These are phyloP conservation scores for Kodamaea derodonti DNA, from an alignment of 1,139 yeast species.

Conservation along the genomic window DNA sequence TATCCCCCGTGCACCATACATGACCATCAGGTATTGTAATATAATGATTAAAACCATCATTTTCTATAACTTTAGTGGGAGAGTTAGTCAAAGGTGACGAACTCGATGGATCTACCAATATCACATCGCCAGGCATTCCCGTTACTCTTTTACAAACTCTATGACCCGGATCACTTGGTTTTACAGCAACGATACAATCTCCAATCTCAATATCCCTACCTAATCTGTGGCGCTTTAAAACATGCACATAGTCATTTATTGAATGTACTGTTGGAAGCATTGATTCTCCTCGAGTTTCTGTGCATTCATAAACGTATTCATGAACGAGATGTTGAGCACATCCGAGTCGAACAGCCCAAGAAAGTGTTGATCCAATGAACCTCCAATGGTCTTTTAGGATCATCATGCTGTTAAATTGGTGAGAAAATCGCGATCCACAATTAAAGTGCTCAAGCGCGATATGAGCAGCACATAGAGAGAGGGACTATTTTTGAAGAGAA, in stretches of 20 bases:
- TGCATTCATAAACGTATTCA: conserved; percentile 66
- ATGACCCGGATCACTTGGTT: conserved; percentile 85
- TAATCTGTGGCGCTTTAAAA: conserved; percentile 55
- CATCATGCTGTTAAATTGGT: conserved; percentile 1
- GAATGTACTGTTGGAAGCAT: conserved; percentile 89
- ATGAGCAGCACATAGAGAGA: too few relatives aligned
- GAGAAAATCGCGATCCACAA: too few relatives aligned
- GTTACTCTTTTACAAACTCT: conserved; percentile 89
- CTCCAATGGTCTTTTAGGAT: conserved; percentile 21
- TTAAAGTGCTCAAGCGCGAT: too few relatives aligned
- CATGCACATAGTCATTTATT: conserved; percentile 75
- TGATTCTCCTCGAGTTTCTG: conserved; percentile 87
- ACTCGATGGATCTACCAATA: conserved; percentile 75
- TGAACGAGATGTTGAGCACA: conserved; percentile 67
- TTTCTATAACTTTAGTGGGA: conserved; percentile 23
- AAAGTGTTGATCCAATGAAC: conserved; percentile 30
- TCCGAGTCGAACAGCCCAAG: conserved; percentile 58
- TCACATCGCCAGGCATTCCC: conserved; percentile 93
- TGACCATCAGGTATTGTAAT: conserved; percentile 83
- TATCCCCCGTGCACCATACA: conserved; percentile 97
- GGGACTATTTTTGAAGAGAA: too few relatives aligned
- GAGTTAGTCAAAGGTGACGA: conserved; percentile 48
- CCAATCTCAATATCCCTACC: conserved; percentile 71
- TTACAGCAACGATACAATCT: conserved; percentile 81
- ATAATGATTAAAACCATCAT: conserved; percentile 53